A percentile compares a stretch with the other conserved stretches of the same genome.
phyloP scores from a whole-genome alignment of 768 basidiomycete genomes.

The Serendipita sp. region DNA sequence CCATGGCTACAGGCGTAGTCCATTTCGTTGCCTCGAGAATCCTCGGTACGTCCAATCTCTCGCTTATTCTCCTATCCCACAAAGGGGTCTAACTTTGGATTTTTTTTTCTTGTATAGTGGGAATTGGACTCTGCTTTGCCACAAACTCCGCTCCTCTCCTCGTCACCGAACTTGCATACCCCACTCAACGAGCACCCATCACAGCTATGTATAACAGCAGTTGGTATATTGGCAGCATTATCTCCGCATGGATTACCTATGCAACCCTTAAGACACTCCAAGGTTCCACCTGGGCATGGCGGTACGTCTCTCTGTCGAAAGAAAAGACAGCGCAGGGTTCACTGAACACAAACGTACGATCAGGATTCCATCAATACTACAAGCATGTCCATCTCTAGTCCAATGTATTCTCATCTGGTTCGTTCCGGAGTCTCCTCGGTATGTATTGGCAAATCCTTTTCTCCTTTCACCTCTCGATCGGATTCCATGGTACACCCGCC shows the following conservation, averaged over 20 bases:
- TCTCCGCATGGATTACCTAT: slow-evolving; percentile 35
- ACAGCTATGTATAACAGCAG: slow-evolving; percentile 37
- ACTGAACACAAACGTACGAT: slow-evolving; percentile 11
- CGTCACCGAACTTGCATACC: slow-evolving; percentile 51
- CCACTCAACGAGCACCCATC: slow-evolving; percentile 35
- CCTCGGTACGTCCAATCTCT: slow-evolving; percentile 18
- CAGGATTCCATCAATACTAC: slow-evolving; percentile 45
- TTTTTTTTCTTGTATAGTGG: slow-evolving; percentile 25
- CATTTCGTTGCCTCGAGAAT: slow-evolving; percentile 43
- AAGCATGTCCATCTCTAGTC: slow-evolving; percentile 38
- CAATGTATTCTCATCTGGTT: slow-evolving; percentile 41
- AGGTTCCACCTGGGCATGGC: slow-evolving; percentile 18
- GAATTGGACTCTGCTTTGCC: slow-evolving; percentile 44
- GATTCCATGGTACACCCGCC: not conserved
- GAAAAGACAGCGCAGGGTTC: not conserved
- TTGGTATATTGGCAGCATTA: slow-evolving; percentile 61
- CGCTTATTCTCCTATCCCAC: not conserved
- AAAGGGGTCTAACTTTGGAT: too few relatives aligned
- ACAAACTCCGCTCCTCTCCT: slow-evolving; percentile 46
- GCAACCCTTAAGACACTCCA: slow-evolving; percentile 22
- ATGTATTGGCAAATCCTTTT: slow-evolving; percentile 7
- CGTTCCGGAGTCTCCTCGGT: slow-evolving; percentile 10
- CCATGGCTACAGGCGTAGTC: slow-evolving; percentile 27
- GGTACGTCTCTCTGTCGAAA: slow-evolving; percentile 9
- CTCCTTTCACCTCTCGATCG: not conserved